A percentile compares a stretch with the other conserved stretches of the same genome.
These are phyloP conservation scores for Staphylotrichum tortipilum DNA, from an alignment of 495 filamentous ascomycete genomes.

Conservation along the genomic window DNA sequence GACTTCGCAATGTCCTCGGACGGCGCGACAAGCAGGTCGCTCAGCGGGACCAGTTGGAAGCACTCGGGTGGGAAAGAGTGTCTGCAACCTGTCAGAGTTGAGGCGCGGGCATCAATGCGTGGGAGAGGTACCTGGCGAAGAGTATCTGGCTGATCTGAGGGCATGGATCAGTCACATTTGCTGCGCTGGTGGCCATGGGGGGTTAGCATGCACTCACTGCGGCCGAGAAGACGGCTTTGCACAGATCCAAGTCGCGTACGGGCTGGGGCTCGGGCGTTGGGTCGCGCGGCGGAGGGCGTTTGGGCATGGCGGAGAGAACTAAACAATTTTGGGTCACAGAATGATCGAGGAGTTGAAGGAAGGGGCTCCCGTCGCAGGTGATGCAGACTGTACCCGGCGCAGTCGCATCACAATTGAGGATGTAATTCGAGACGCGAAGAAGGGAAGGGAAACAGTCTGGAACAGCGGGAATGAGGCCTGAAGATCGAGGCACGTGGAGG, in stretches of 20 bases:
- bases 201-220: no score
- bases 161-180: no score
- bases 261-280: not conserved
- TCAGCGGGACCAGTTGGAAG: slow-evolving; percentile 14
- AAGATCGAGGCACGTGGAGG: no score
- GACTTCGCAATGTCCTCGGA: slow-evolving; percentile 15
- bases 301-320: not conserved
- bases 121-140: slow-evolving; percentile 14
- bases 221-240: slow-evolving; percentile 18
- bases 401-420: no score
- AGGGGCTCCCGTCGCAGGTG: no score
- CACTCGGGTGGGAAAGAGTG: slow-evolving; percentile 12
- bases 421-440: no score
- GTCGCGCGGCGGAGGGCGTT: not conserved
- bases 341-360: no score
- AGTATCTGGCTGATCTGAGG: slow-evolving; percentile 21
- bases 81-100: slow-evolving; percentile 2
- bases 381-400: no score
- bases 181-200: no score
- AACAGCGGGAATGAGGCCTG: no score
- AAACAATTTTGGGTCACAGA: no score
- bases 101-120: not conserved
- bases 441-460: no score
- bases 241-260: slow-evolving; percentile 13
- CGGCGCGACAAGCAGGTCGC: not conserved